Percentiles rank a stretch among this genome's conserved stretches.
Conservation (phyloP, 768 basidiomycete species). For the Exidia glandulosa region DNA sequence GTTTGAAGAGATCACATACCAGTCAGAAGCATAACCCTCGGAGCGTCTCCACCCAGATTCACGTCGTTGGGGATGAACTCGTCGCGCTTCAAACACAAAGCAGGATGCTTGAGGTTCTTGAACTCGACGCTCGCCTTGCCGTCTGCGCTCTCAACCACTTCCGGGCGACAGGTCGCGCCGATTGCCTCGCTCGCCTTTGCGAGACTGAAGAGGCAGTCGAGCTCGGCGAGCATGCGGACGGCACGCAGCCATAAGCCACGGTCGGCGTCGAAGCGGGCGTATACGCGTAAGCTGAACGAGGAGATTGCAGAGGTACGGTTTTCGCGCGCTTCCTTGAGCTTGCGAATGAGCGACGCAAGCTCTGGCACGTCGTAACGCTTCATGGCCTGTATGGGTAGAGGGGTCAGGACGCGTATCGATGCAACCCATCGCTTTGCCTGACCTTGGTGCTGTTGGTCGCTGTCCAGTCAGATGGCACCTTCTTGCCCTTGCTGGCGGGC, state of each 20-base stretch:
- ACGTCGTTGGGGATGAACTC: conserved; percentile 93
- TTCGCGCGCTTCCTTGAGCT: conserved; percentile 90
- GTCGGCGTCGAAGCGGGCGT: conserved; percentile 71
- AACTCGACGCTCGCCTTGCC: conserved; percentile 80
- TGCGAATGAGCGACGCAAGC: conserved; percentile 57
- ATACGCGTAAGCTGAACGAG: conserved; percentile 71
- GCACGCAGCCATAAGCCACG: conserved; percentile 74
- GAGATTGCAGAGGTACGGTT: conserved; percentile 70
- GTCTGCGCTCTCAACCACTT: conserved; percentile 68
- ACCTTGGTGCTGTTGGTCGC: conserved; percentile 78
- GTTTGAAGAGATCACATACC: conserved; percentile 32
- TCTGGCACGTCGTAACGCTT: conserved; percentile 71
- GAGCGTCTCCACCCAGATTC: conserved; percentile 63
- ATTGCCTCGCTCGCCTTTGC: conserved; percentile 83
- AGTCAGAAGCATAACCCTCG: conserved; percentile 76
- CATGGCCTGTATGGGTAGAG: conserved; percentile 37
- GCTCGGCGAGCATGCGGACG: conserved; percentile 77
- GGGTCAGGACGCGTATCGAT: not conserved
- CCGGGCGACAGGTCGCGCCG: conserved; percentile 87
- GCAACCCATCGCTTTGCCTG: conserved; percentile 4
- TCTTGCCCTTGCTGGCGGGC: conserved; percentile 37
- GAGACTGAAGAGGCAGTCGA: conserved; percentile 91
- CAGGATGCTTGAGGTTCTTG: conserved; percentile 81
- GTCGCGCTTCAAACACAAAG: conserved; percentile 52
- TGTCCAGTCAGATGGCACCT: conserved; percentile 75